Conservation (phyloP, 2,329 filamentous ascomycete species). For the Apiospora aurea region DNA sequence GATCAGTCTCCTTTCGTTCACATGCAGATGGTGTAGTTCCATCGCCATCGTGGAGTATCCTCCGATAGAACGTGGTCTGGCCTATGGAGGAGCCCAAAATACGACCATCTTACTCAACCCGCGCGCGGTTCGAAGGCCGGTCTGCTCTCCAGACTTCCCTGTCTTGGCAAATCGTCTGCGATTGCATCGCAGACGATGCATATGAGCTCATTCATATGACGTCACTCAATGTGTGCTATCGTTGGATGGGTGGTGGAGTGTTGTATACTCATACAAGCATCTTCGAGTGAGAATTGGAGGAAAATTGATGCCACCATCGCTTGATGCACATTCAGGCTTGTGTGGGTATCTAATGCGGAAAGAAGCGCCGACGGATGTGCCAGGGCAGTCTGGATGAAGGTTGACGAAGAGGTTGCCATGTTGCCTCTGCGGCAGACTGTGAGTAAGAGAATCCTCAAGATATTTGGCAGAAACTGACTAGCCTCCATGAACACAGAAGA, state of each 20-base stretch:
- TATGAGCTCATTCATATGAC: not conserved
- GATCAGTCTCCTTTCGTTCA: slow-evolving; percentile 1
- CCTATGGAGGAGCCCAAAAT: not conserved
- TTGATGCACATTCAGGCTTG: slow-evolving; percentile 4
- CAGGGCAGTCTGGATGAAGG: not conserved
- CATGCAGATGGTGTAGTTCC: slow-evolving; percentile 13
- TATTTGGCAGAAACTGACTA: not conserved
- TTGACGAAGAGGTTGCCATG: not conserved
- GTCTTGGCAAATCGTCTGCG: not conserved
- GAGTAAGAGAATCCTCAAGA: not conserved
- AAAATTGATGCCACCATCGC: slow-evolving; percentile 14
- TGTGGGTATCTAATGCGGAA: not conserved
- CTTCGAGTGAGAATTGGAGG: not conserved
- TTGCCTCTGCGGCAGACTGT: not conserved
- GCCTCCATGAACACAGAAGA: not conserved
- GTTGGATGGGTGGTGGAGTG: not conserved
- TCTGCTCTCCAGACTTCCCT: not conserved
- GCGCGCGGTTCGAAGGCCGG: not conserved
- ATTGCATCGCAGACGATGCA: not conserved
- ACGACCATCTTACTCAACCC: not conserved
- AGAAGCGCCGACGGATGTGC: not conserved
- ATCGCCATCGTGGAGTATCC: not conserved
- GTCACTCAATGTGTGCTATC: not conserved
- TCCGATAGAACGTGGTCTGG: not conserved
- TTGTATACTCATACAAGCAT: not conserved